Conservation (phyloP, 2,329 filamentous ascomycete genomes). For the Orbilia quercus region DNA sequence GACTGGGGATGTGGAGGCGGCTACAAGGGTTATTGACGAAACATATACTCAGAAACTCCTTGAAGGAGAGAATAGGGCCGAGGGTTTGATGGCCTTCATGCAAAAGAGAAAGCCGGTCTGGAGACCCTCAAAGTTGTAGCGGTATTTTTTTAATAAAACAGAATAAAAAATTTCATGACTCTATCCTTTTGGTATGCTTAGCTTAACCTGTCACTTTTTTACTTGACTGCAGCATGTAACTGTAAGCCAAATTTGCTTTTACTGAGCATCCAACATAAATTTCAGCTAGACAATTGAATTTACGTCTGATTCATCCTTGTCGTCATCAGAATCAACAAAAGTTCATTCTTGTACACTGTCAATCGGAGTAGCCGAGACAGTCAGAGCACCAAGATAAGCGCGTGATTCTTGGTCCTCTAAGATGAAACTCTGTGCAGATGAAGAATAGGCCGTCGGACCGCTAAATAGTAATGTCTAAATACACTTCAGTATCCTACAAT, state of each 20-base stretch:
- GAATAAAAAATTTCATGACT: no score
- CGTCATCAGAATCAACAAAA: no score
- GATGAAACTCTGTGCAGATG: background rate
- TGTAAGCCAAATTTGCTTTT: no score
- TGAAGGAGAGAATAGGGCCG: constrained; percentile 77
- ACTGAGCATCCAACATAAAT: no score
- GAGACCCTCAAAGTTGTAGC: constrained; percentile 72
- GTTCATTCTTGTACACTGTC: background rate
- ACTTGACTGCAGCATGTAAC: no score
- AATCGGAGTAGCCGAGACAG: background rate
- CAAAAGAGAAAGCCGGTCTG: constrained; percentile 78
- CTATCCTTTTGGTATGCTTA: no score
- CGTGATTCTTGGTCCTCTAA: background rate
- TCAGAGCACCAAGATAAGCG: background rate
- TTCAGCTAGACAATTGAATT: background rate
- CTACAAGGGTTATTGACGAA: constrained; percentile 70
- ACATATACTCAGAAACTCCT: constrained; percentile 72
- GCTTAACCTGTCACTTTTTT: no score
- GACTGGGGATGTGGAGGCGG: constrained; percentile 72
- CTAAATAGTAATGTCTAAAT: background rate
- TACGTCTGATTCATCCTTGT: no score
- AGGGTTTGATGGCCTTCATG: constrained; percentile 79
- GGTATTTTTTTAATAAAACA: no score
- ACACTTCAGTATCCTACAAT: no score
- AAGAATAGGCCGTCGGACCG: background rate